phyloP scores from a whole-genome alignment of 345 rosid genomes.

The Eutrema heterophyllum region DNA sequence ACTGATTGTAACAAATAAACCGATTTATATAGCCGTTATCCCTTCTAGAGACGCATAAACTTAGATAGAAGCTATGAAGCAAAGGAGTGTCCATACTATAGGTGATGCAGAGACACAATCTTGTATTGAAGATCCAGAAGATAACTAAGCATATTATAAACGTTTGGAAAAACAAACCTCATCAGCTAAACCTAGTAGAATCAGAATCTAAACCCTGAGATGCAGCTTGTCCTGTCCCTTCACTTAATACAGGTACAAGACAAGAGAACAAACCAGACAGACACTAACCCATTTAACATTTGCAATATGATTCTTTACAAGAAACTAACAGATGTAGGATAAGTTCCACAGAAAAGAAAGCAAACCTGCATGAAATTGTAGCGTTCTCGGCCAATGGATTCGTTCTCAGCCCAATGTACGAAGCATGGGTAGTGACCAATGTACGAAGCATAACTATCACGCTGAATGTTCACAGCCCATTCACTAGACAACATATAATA shows the following conservation, averaged over 20 bases:
- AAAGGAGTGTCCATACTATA: too few species aligned
- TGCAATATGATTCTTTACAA: neutral
- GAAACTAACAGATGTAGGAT: neutral
- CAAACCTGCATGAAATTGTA: slow-evolving; percentile 91
- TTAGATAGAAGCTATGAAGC: too few species aligned
- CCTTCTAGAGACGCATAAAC: too few species aligned
- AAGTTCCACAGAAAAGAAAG: too few species aligned
- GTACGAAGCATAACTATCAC: slow-evolving; percentile 90
- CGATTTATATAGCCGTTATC: too few species aligned
- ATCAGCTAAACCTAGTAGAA: neutral
- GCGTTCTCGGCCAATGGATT: slow-evolving; percentile 87
- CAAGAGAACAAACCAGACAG: neutral
- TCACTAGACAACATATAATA: slow-evolving; percentile 39
- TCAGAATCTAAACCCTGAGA: too few species aligned
- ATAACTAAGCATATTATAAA: neutral
- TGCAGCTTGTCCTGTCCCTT: neutral
- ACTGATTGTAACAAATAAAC: too few species aligned
- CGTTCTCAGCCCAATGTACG: slow-evolving; percentile 83
- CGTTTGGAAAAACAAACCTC: neutral
- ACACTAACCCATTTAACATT: neutral
- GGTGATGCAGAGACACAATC: neutral
- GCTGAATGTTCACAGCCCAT: slow-evolving; percentile 92
- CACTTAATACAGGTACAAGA: neutral
- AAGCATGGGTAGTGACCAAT: slow-evolving; percentile 84
- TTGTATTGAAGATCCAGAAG: neutral